phyloP scores from a whole-genome alignment of 495 filamentous ascomycete genomes.

The Podospora anserina region DNA sequence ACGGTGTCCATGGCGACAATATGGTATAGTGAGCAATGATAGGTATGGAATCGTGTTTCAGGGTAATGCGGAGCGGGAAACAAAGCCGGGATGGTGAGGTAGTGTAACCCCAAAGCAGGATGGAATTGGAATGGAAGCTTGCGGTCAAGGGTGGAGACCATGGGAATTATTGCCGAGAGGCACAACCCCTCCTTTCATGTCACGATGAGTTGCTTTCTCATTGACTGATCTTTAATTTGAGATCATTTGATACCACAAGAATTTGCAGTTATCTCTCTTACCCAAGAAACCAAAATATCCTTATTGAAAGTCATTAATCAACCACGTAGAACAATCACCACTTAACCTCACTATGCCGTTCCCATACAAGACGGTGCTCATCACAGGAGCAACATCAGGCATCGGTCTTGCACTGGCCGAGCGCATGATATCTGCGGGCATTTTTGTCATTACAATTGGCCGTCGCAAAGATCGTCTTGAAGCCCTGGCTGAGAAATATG shows the following conservation, averaged over 20 bases:
- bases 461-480: constrained; percentile 65
- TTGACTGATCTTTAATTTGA: not conserved
- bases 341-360: constrained; percentile 46
- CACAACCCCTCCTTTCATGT: not conserved
- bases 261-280: not conserved
- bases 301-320: not conserved
- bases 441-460: constrained; percentile 60
- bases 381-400: constrained; percentile 69
- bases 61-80: too few species aligned
- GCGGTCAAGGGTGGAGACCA: not conserved
- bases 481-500: constrained; percentile 57
- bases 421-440: constrained; percentile 58
- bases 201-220: not conserved
- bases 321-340: not conserved
- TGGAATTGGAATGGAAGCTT: not conserved
- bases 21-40: not conserved
- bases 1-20: not conserved
- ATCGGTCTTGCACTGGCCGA: constrained; percentile 66
- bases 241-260: not conserved
- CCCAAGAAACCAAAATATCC: not conserved
- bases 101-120: too few species aligned
- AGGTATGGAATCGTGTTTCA: too few species aligned
- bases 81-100: too few species aligned
- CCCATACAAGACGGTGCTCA: constrained; percentile 64
- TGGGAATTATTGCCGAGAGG: not conserved